Base-by-base conservation (phyloP, 345 rosid genomes). In the Gossypium arboreum region DNA sequence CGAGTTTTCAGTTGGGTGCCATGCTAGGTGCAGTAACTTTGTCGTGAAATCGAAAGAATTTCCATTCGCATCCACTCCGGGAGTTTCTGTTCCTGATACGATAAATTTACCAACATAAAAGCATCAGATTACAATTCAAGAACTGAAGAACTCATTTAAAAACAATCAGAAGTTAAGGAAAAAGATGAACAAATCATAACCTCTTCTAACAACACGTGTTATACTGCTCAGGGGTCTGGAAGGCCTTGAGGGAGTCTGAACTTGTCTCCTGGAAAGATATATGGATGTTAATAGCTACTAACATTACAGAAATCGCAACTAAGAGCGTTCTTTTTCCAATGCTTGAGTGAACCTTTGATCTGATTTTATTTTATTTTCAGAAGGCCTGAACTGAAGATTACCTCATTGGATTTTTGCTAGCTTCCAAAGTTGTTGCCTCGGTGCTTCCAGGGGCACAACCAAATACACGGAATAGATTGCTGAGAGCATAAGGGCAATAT, bases 361-460 rank as follows among this genome's bases (percentile, higher is more conserved):
- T 52, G n/a, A 20, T 56, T 20, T 20, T 20, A 56, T 20, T 16
- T 56, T 20, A 20, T 58, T 20, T 57, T 57, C 24, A 27, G 11
- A 57, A 22, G 62, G 16, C 17, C 63, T 34, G 12, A 4, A 24
- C 39, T 11, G 17, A 18, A 73, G 41, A 29, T 34, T 87, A 96
- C 99, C 99, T 96, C 97, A 86, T 93, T 66, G 99, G 99, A 75
- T 90, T 93, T 88, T 93, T 96, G 86, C 97, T 93, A 78, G 98
- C 98, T 86, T 96, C 99, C 86, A 96, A 86, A 58, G 97, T 96
- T 78, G 93, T 83, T 20, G 91, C 85, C 82, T 96, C 99, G 2
- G 88, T 69, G 80, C 88, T 91, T 79, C 93, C 97, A 7, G 87
- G 70, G 60, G 85, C 79, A 85, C 89, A 87, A 78, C 97, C 97